Evolutionary conservation across 257 asterid genomes (phyloP).

Genomic region (Rubia yunnanensis): DNA sequence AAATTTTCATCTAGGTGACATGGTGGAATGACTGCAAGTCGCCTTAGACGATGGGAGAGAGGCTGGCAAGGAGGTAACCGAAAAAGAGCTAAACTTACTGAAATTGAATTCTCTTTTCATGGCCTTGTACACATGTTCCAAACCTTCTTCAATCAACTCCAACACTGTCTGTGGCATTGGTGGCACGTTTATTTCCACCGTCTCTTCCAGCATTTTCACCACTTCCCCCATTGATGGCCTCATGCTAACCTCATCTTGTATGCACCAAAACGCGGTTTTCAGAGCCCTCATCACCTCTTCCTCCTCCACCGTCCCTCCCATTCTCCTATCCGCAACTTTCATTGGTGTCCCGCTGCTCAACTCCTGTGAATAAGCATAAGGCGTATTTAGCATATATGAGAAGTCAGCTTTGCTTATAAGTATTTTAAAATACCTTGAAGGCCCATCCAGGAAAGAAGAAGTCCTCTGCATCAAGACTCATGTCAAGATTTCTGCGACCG

Average conservation of each 20-base stretch:
- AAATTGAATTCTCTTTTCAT: constrained; percentile 76
- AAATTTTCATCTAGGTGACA: constrained; percentile 92
- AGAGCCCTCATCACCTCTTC: constrained; percentile 56
- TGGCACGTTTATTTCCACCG: constrained; percentile 51
- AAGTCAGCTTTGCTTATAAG: no score
- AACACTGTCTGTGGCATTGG: constrained; percentile 78
- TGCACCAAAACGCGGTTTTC: constrained; percentile 79
- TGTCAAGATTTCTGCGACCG: constrained; percentile 81
- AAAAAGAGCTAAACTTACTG: constrained; percentile 58
- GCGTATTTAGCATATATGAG: no score
- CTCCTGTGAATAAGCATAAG: constrained; percentile 30
- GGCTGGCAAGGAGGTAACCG: constrained; percentile 30
- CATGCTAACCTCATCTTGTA: constrained; percentile 62
- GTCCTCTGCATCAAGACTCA: constrained; percentile 62
- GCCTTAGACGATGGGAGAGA: constrained; percentile 52
- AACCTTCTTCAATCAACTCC: constrained; percentile 80
- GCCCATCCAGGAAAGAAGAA: constrained; percentile 99
- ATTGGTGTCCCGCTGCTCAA: constrained; percentile 41
- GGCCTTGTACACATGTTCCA: constrained; percentile 72
- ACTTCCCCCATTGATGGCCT: constrained; percentile 94
- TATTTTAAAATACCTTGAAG: constrained; percentile 49
- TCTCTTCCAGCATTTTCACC: constrained; percentile 80
- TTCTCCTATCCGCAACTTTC: constrained; percentile 57
- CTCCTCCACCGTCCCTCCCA: constrained; percentile 50
- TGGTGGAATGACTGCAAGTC: constrained; percentile 72